Base-by-base conservation (phyloP, 2,329 filamentous ascomycete species). In the Metarhizium album region DNA sequence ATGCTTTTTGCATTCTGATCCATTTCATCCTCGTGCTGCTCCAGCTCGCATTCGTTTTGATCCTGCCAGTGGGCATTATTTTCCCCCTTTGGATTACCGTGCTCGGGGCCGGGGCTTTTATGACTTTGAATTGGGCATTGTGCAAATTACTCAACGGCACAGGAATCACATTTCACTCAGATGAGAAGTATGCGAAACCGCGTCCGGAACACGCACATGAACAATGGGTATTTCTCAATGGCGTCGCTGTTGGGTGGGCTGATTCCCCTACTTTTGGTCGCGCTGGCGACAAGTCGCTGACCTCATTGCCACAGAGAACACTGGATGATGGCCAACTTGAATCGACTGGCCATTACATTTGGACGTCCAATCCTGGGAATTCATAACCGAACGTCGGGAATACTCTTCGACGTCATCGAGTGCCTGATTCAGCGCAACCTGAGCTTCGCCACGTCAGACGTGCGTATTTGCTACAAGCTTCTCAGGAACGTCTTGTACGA, bases 151-250 rank as follows among this genome's bases (percentile, higher is more conserved):
- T 78, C 31, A 84, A 84, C 56, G 74, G 79, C n/a, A 62, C 57
- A 6, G 61, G 67, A 3, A 67, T 71, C 47, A 69, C 71, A 2
- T 81, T 76, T 57, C 64, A 66, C 18, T 81, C 80, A 1, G 72
- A 79, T 42, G 68, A 74, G 2, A 68, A 76, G 49, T 80, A 77
- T 54, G 73, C 80, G 1, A 64, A 71, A 16, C 65, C 66, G 1
- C 63, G 66, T 18, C 70, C 72, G 0, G 72, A 78, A 55, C 74
- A 80, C 62, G 69, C 71, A 11, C 72, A 80, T 48, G 86, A 90
- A 67, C 77, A 83, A 59, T 91, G 87, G 87, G 74, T 90, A n/a
- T 90, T 86, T 61, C 65, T 90, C 48, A 90, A 90, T 59, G 87
- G 87, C 1, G 80, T 90, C 27, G 79, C 76, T 9, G 75, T 75